Evolutionary conservation across 1,139 yeast genomes (phyloP), one percentile per base, ranked within the genome.

Genomic region (Meyerozyma smithsonii): DNA sequence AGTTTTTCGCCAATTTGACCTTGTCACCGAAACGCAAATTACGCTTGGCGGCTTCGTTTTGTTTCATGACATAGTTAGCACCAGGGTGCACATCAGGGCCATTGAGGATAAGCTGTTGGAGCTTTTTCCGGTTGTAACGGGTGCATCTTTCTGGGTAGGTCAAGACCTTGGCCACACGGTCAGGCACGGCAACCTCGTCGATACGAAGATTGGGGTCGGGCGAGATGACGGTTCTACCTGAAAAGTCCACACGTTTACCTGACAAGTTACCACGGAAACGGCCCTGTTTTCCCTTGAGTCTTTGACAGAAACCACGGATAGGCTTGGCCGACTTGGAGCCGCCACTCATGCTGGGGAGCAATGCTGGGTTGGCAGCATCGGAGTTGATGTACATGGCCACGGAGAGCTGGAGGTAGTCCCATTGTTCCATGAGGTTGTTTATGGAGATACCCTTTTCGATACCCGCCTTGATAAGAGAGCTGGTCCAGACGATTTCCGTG

Each of bases 121-220:
- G 66, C 56, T 89, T 90, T 40, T 77, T 77, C 48, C 79, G 77
- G 59, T 94, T 94, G 64, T 92, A 89, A 46, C 92, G 73, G 2
- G 96, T 90, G 49, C 94, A 95, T 56, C 77, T 84, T 67, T 94
- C 99, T 0, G 99, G 99, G 58, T 85, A 94, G 0, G 99, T 94
- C 54, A 94, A 72, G 19, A 92, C 88, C 62, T 89, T 92, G 14
- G 98, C 98, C 21, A 94, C 96, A 48, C 95, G 73, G 53, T 90
- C 97, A 8, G 99, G 99, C 32, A 94, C 97, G 0, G 98, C 98
- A 37, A 94, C 98, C 64, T 92, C 96, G 62, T 92, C 97, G 49
- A 94, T 88, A 34, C 84, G 74, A 52, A 94, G 72, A 61, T 94
- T 94, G 25, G 98, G 99, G 67, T 94, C 99, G 0, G 99, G 99